phyloP scores from a whole-genome alignment of 2,329 filamentous ascomycete species.

The Botrytis tulipae region DNA sequence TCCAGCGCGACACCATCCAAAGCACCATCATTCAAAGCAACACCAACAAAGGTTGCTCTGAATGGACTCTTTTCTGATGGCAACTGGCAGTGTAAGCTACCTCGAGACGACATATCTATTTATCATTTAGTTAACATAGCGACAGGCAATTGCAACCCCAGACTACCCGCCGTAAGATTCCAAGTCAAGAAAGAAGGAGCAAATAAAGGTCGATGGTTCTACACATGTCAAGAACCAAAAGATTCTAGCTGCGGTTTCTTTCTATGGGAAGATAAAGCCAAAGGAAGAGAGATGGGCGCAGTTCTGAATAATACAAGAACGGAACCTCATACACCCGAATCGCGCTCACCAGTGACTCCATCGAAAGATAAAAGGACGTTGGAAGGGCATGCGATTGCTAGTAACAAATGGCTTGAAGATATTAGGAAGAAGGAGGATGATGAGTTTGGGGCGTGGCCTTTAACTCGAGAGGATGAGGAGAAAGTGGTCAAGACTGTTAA shows the following conservation, averaged over 20 bases:
- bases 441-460: conserved; percentile 34
- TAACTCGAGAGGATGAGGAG: conserved; percentile 30
- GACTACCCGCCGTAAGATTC: conserved; percentile 21
- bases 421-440: conserved; percentile 29
- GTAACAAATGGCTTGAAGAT: conserved; percentile 27
- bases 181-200: conserved; percentile 49
- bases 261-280: conserved; percentile 55
- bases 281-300: conserved; percentile 44
- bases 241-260: conserved; percentile 54
- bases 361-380: conserved; percentile 26
- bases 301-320: conserved; percentile 47
- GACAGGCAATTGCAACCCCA: conserved; percentile 23
- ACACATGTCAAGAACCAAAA: conserved; percentile 50
- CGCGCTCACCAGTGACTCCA: conserved; percentile 21
- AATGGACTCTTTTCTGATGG: conserved; percentile 24
- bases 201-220: conserved; percentile 54
- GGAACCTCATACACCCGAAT: conserved; percentile 38
- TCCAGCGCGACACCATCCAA: conserved; percentile 5
- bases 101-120: no score
- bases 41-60: conserved; percentile 12
- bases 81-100: conserved; percentile 20
- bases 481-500: conserved; percentile 24
- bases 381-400: conserved; percentile 23
- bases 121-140: background rate
- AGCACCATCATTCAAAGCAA: conserved; percentile 4